phyloP scores from a whole-genome alignment of 306 rosid genomes.

The Sicyos baderoa region DNA sequence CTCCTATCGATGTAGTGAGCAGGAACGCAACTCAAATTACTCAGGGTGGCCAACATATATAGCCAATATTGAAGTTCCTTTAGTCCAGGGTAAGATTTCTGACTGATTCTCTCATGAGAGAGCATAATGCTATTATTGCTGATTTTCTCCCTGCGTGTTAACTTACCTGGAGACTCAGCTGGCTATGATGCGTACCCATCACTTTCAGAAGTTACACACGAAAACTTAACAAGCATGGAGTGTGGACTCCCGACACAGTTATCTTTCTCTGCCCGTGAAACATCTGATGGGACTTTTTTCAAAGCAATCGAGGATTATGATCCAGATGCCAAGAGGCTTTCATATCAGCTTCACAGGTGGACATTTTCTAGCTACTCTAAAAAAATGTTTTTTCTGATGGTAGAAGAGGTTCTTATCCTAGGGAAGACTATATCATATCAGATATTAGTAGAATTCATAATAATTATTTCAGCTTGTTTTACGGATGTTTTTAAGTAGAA shows the following conservation, averaged over 20 bases:
- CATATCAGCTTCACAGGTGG: slow-evolving; percentile 72
- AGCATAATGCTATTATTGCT: slow-evolving; percentile 20
- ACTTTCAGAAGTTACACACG: slow-evolving; percentile 40
- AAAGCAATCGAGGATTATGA: slow-evolving; percentile 90
- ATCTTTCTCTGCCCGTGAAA: slow-evolving; percentile 94
- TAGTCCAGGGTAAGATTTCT: slow-evolving; percentile 46
- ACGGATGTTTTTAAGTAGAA: slow-evolving; percentile 7
- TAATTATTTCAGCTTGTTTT: background rate
- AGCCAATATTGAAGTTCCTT: slow-evolving; percentile 84
- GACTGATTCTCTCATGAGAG: slow-evolving; percentile 16
- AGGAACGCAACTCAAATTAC: slow-evolving; percentile 43
- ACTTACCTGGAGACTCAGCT: slow-evolving; percentile 27
- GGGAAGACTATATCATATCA: background rate
- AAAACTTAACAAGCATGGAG: slow-evolving; percentile 68
- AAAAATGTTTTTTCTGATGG: background rate
- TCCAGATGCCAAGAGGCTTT: slow-evolving; percentile 78
- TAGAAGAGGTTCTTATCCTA: background rate
- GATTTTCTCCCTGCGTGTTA: slow-evolving; percentile 22
- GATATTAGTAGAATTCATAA: background rate
- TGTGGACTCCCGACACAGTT: slow-evolving; percentile 85
- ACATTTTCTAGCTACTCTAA: slow-evolving; percentile 17
- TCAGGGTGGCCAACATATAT: slow-evolving; percentile 96
- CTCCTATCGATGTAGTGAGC: slow-evolving; percentile 64
- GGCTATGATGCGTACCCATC: slow-evolving; percentile 78
- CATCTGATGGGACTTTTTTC: slow-evolving; percentile 88